phyloP scores from a whole-genome alignment of 2,329 filamentous ascomycete species.

The Scytalidium lignicola region DNA sequence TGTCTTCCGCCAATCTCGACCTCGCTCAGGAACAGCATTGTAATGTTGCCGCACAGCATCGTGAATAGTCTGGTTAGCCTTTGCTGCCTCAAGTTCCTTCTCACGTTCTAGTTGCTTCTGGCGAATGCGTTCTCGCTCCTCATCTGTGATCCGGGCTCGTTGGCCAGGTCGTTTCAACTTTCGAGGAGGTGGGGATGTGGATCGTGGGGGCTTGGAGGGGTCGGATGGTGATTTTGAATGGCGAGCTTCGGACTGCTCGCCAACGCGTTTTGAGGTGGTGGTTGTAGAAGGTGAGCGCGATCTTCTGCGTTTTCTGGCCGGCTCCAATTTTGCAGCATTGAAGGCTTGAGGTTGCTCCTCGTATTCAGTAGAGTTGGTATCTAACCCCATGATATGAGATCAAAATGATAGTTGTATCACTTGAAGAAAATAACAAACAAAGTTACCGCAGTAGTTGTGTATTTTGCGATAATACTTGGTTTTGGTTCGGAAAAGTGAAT shows the following conservation, averaged over 20 bases:
- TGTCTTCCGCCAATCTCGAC: constrained; percentile 89
- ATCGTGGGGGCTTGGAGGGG: constrained; percentile 14
- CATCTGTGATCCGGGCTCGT: constrained; percentile 60
- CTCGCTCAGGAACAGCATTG: constrained; percentile 90
- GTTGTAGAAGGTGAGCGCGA: constrained; percentile 34
- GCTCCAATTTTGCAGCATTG: constrained; percentile 36
- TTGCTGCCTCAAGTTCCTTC: constrained; percentile 35
- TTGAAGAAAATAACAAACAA: too few species aligned
- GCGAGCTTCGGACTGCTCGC: constrained; percentile 12
- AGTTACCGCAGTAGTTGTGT: too few species aligned
- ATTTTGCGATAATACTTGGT: too few species aligned
- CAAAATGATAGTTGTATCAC: neutral
- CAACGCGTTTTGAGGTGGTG: constrained; percentile 19
- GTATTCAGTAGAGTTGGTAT: neutral
- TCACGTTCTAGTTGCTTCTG: constrained; percentile 53
- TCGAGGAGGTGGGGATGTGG: constrained; percentile 37
- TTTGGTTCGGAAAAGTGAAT: too few species aligned
- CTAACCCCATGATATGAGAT: neutral
- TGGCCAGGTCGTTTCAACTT: constrained; percentile 67
- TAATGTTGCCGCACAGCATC: constrained; percentile 92
- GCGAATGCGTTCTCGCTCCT: constrained; percentile 63
- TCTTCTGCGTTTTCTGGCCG: constrained; percentile 36
- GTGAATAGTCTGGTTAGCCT: constrained; percentile 54
- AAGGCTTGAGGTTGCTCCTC: constrained; percentile 36
- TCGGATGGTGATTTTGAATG: constrained; percentile 21